Evolutionary conservation across 768 basidiomycete species (phyloP).

Genomic region (Naganishia friedmannii): DNA sequence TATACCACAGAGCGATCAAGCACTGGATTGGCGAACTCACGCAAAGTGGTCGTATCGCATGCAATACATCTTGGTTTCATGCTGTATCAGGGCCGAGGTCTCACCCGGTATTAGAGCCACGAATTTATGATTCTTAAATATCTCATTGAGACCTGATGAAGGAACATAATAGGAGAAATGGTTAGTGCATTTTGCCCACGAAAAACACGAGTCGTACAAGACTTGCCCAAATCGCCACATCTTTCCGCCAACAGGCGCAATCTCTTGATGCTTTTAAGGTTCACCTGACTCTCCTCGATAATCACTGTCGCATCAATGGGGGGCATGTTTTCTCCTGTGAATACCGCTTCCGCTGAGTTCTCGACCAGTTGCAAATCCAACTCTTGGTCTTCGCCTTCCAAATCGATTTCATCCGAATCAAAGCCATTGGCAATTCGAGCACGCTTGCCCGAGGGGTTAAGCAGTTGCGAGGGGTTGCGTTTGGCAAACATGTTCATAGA

Average conservation of each 20-base stretch:
- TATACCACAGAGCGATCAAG: not conserved
- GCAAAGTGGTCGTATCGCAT: slow-evolving; percentile 79
- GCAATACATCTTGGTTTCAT: slow-evolving; percentile 82
- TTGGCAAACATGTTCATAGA: slow-evolving; percentile 76
- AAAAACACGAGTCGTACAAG: not conserved
- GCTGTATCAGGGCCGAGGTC: slow-evolving; percentile 76
- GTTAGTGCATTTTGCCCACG: not conserved
- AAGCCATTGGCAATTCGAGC: slow-evolving; percentile 24
- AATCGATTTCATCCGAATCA: slow-evolving; percentile 46
- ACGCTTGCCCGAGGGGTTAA: slow-evolving; percentile 27
- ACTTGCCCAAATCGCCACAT: slow-evolving; percentile 68
- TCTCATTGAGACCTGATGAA: slow-evolving; percentile 69
- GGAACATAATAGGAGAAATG: not conserved
- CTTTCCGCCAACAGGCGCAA: slow-evolving; percentile 64
- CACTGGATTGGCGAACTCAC: slow-evolving; percentile 57
- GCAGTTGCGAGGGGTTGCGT: slow-evolving; percentile 57
- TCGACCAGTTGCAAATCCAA: slow-evolving; percentile 42
- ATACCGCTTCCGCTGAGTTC: slow-evolving; percentile 38
- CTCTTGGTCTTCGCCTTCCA: slow-evolving; percentile 59
- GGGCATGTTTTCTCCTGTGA: not conserved
- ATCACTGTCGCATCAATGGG: not conserved
- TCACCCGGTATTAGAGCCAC: slow-evolving; percentile 82
- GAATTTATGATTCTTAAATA: slow-evolving; percentile 81
- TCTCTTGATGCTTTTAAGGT: slow-evolving; percentile 60
- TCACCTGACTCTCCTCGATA: slow-evolving; percentile 58